These are phyloP conservation scores for Cytospora leucostoma DNA, from an alignment of 2,329 filamentous ascomycete genomes.

Conservation along the genomic window DNA sequence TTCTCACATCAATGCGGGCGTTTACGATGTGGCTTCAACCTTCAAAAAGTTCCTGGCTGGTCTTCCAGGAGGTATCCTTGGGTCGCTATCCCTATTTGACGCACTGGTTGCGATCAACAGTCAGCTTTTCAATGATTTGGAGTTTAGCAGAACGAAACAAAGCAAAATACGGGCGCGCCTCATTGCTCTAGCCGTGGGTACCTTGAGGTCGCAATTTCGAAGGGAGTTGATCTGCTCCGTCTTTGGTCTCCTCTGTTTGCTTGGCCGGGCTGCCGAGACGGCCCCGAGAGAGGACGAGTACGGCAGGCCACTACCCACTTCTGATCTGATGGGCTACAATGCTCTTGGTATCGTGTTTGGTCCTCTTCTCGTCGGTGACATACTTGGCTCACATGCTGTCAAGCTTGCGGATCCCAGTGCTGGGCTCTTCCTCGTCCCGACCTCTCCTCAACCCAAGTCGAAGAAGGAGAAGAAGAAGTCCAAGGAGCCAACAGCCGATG, in stretches of 20 bases:
- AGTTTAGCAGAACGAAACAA: conserved; percentile 55
- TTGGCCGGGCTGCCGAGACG: conserved; percentile 60
- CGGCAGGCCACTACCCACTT: conserved; percentile 54
- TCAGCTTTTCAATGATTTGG: conserved; percentile 54
- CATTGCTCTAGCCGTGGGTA: conserved; percentile 63
- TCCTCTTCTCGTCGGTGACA: conserved; percentile 61
- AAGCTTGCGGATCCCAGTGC: conserved; percentile 45
- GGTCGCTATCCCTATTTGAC: conserved; percentile 62
- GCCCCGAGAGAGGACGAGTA: conserved; percentile 53
- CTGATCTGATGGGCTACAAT: conserved; percentile 64
- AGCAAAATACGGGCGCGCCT: conserved; percentile 62
- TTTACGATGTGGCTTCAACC: conserved; percentile 67
- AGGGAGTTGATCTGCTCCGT: conserved; percentile 67
- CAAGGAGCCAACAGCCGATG: conserved; percentile 27
- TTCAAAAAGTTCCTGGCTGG: conserved; percentile 67
- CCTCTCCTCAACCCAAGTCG: conserved; percentile 45
- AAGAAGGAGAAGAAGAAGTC: conserved; percentile 44
- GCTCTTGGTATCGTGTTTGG: conserved; percentile 67
- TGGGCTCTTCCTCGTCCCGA: conserved; percentile 46
- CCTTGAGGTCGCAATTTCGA: conserved; percentile 60
- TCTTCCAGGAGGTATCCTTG: conserved; percentile 66
- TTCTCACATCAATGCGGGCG: conserved; percentile 57
- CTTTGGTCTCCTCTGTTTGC: conserved; percentile 63
- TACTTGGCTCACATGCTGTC: conserved; percentile 54
- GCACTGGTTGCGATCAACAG: conserved; percentile 62